Percentiles rank a stretch among this genome's conserved stretches.
phyloP scores from a whole-genome alignment of 2,329 filamentous ascomycete species.

The Trichoderma citrinoviride region DNA sequence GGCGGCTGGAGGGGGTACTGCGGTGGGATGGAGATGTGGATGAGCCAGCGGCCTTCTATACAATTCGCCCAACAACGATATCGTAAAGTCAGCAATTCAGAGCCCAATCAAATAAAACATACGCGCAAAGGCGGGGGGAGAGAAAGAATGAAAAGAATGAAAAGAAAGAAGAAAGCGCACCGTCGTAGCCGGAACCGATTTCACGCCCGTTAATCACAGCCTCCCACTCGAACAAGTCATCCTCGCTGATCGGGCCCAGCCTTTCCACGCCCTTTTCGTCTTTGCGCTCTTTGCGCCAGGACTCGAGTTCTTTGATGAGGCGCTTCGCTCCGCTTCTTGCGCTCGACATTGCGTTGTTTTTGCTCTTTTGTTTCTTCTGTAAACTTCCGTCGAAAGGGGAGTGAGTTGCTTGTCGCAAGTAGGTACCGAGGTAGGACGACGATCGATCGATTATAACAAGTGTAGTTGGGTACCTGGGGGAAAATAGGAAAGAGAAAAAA shows the following conservation, averaged over 20 bases:
- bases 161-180: constrained; percentile 36
- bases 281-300: constrained; percentile 49
- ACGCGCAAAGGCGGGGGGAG: background rate
- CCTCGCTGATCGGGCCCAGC: constrained; percentile 53
- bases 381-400: background rate
- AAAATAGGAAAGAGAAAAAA: background rate
- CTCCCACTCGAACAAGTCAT: constrained; percentile 58
- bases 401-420: no score
- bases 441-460: no score
- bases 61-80: no score
- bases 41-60: constrained; percentile 73
- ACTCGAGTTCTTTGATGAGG: constrained; percentile 57
- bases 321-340: constrained; percentile 55
- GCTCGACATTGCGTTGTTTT: constrained; percentile 28
- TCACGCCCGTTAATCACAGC: constrained; percentile 59
- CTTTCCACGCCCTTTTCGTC: constrained; percentile 57
- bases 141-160: background rate
- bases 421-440: no score
- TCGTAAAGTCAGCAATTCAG: no score
- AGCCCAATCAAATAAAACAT: no score
- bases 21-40: constrained; percentile 71
- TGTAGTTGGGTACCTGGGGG: background rate
- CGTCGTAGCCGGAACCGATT: constrained; percentile 55
- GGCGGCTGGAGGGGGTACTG: constrained; percentile 80
- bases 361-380: background rate